Base-by-base conservation (phyloP, 148 eudicot genomes). In the Silene latifolia region DNA sequence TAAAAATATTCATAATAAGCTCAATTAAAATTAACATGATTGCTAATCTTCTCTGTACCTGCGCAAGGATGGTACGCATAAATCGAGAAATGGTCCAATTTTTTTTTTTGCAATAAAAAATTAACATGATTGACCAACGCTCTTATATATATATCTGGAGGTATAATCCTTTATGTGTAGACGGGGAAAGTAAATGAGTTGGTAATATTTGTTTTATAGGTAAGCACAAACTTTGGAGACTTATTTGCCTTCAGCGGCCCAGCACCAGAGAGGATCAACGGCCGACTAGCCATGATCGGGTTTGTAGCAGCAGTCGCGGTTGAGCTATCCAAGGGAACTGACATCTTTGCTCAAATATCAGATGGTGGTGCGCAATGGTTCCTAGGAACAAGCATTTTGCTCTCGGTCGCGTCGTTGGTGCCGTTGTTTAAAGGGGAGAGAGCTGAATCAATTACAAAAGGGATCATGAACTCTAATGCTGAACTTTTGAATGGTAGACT, bases 231-330 rank as follows among this genome's bases (percentile, higher is more conserved):
- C n/a, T 87, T 94, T 44, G 23, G 62, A 2, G 96, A 94, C 59
- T 25, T 91, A 39, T 78, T 94, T 0, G 91, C 92, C 18, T 91
- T 94, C 80, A 85, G 90, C 4, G 98, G 96, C 3, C 98, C 97
- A 3, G 96, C 87, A 44, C 97, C 97, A 3, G 97, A 94, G 80
- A 86, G 96, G 61, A 94, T 94, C 86, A 94, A 94, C 71, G 98
- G 98, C 0, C 78, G 97, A 17, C 80, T 93, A 0, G 98, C 98
- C 0, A 94, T 94, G 98, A 85, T 85, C 3, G 98, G 98, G 1
- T 93, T 93, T 14, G 89, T 82, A 15, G 86, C 98, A 0, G 95
- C 98, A 11, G 72, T 93, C 15, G 95, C 85, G 0, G 87, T 90
- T 24, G 97, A 94, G 67, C 18, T 84, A 57, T 63, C 85, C 71